phyloP scores from a whole-genome alignment of 2,329 filamentous ascomycete genomes.

The Bimuria novae-zelandiae region DNA sequence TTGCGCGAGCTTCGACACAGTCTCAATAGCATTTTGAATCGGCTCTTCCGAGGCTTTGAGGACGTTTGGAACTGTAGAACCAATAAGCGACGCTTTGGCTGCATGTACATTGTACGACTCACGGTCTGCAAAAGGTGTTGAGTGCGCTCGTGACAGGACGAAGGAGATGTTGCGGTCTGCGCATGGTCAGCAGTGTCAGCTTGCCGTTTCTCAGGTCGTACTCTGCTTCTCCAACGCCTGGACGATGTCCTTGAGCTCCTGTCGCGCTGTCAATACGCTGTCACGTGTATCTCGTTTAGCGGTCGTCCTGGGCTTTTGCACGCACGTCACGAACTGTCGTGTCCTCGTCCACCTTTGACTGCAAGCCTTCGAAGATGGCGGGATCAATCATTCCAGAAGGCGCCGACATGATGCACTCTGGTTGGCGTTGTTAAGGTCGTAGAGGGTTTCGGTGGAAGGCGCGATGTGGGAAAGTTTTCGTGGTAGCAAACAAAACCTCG shows the following conservation, averaged over 20 bases:
- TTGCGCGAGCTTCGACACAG: slow-evolving; percentile 69
- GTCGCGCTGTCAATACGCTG: slow-evolving; percentile 35
- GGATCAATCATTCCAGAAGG: slow-evolving; percentile 69
- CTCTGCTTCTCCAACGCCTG: slow-evolving; percentile 80
- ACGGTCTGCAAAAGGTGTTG: slow-evolving; percentile 72
- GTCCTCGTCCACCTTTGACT: slow-evolving; percentile 89
- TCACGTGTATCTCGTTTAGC: slow-evolving; percentile 29
- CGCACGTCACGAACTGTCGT: slow-evolving; percentile 73
- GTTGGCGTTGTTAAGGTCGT: background rate
- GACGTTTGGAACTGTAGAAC: slow-evolving; percentile 64
- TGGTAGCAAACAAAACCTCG: slow-evolving; percentile 5
- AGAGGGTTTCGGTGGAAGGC: background rate
- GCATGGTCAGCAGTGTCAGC: slow-evolving; percentile 13
- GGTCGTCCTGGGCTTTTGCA: slow-evolving; percentile 2
- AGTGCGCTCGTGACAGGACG: slow-evolving; percentile 85
- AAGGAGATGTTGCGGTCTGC: slow-evolving; percentile 77
- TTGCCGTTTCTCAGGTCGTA: slow-evolving; percentile 27
- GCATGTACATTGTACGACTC: slow-evolving; percentile 35
- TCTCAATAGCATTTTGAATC: slow-evolving; percentile 73
- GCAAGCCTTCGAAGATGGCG: slow-evolving; percentile 83
- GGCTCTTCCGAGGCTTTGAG: slow-evolving; percentile 70
- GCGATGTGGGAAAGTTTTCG: background rate
- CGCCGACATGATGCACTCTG: slow-evolving; percentile 29
- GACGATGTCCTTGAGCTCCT: slow-evolving; percentile 78
- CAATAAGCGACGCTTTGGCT: slow-evolving; percentile 13